Evolutionary conservation across 2,329 filamentous ascomycete genomes (phyloP), one percentile per base, ranked within the genome.

Genomic region (Aspergillus carbonarius): DNA sequence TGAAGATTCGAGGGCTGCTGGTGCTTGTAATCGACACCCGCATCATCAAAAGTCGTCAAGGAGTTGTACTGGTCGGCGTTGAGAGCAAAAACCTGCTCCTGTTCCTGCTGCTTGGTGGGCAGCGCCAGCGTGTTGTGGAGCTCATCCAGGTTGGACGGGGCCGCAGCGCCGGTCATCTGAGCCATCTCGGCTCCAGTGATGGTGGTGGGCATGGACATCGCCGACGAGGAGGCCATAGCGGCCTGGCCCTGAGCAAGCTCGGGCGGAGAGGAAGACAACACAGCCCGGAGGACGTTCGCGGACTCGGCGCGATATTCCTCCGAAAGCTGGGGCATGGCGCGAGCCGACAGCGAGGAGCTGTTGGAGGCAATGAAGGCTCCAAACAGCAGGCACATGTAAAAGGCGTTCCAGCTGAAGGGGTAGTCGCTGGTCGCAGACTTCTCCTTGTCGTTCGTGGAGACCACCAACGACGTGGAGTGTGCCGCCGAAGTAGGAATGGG

Each of bases 291-390:
- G 8, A 80, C 78, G 54, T 80, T 79, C 55, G 77, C 77, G 23
- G 78, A 79, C 65, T 80, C 78, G 15, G 76, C 74, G 44, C 76
- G 77, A 61, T 80, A 80, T 59, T 80, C 77, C 54, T 80, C 77
- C 12, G 78, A 78, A 15, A 80, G 67, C 44, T 75, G 70, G 8
- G 78, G 77, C 34, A 79, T 88, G 66, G 86, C 85, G 39, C 88
- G 85, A 42, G 76, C 66, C 4, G 77, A 67, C n/a, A 84, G 80
- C 18, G 88, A 82, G 46, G 87, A 85, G 66, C 87, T 87, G 78
- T 93, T 96, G 32, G 93, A 97, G 62, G 95, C 89, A 68, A 98
- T 92, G 72, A 97, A 96, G 54, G 95, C 95, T 72, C 95, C 95
- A 64, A 96, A 93, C 55, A 99, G 89, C 72, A 99, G 90, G 67